Evolutionary conservation across 768 basidiomycete genomes (phyloP).

Genomic region (Russula compacta): DNA sequence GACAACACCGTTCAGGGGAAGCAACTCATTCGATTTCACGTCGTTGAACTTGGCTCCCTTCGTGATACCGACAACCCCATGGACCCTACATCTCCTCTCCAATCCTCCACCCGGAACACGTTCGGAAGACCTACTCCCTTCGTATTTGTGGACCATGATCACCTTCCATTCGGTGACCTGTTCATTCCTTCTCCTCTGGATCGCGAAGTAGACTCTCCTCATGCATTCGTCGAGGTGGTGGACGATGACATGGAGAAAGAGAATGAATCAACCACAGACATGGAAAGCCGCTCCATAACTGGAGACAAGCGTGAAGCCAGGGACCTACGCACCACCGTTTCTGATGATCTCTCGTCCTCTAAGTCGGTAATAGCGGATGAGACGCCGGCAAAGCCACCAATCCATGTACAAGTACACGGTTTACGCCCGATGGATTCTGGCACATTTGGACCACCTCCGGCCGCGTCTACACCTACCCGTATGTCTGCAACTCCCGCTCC

Average conservation of each 20-base stretch:
- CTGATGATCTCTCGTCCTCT: conserved; percentile 33
- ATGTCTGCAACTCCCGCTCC: conserved; percentile 11
- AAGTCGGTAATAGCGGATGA: conserved; percentile 34
- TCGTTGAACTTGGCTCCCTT: conserved; percentile 44
- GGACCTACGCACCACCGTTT: conserved; percentile 23
- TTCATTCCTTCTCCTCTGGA: conserved; percentile 28
- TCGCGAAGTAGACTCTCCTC: conserved; percentile 35
- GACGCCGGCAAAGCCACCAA: conserved; percentile 44
- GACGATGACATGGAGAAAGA: conserved; percentile 31
- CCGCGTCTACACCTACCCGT: conserved; percentile 13
- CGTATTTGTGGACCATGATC: conserved; percentile 45
- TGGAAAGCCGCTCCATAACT: conserved; percentile 4
- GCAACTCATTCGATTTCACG: conserved; percentile 46
- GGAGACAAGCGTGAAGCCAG: conserved; percentile 35
- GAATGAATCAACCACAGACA: background rate
- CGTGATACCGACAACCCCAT: conserved; percentile 28
- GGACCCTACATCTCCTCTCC: conserved; percentile 28
- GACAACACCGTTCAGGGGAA: conserved; percentile 8
- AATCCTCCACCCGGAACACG: conserved; percentile 43
- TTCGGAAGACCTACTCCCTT: conserved; percentile 44
- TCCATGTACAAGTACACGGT: conserved; percentile 43
- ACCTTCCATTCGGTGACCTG: conserved; percentile 40
- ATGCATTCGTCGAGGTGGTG: conserved; percentile 57
- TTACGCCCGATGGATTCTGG: conserved; percentile 15
- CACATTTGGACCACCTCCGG: conserved; percentile 17